phyloP scores from a whole-genome alignment of 2,329 filamentous ascomycete species.

The Monosporascus sp. region DNA sequence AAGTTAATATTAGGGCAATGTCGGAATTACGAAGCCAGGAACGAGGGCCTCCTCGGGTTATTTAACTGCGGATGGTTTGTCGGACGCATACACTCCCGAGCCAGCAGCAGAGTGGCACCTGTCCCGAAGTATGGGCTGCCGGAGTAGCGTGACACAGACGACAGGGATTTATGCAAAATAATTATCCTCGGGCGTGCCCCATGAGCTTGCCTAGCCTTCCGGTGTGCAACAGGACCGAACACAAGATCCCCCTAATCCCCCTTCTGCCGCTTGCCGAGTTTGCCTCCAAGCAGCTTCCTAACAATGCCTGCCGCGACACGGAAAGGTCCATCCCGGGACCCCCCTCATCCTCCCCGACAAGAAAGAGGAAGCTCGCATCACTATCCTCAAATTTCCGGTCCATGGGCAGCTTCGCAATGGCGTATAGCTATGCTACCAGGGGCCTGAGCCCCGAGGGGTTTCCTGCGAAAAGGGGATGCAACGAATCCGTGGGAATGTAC shows the following conservation, averaged over 20 bases:
- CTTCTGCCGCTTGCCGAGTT: conserved; percentile 49
- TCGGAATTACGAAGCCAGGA: conserved; percentile 14
- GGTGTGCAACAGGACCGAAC: conserved; percentile 26
- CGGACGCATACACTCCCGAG: conserved; percentile 19
- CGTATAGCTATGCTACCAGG: conserved; percentile 46
- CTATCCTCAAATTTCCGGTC: conserved; percentile 19
- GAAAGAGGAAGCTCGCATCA: conserved; percentile 28
- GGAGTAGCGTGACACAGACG: conserved; percentile 22
- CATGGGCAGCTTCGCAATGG: conserved; percentile 29
- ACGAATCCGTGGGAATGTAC: conserved; percentile 40
- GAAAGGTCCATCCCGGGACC: conserved; percentile 41
- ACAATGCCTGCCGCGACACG: conserved; percentile 43
- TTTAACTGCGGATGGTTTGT: conserved; percentile 23
- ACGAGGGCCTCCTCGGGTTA: conserved; percentile 30
- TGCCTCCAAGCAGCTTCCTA: conserved; percentile 51
- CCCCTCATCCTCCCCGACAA: conserved; percentile 48
- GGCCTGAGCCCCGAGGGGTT: conserved; percentile 20
- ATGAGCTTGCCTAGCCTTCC: conserved; percentile 20
- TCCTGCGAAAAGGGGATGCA: conserved; percentile 45
- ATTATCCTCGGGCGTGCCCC: neutral
- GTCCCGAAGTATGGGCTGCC: conserved; percentile 30
- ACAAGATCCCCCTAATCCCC: conserved; percentile 38
- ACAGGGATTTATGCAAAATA: too few species aligned
- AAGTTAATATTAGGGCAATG: conserved; percentile 31
- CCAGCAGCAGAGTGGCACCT: conserved; percentile 28